A percentile compares a stretch with the other conserved stretches of the same genome.
Evolutionary conservation across 305 asterid species (phyloP).

Genomic region (Galium porrigens): DNA sequence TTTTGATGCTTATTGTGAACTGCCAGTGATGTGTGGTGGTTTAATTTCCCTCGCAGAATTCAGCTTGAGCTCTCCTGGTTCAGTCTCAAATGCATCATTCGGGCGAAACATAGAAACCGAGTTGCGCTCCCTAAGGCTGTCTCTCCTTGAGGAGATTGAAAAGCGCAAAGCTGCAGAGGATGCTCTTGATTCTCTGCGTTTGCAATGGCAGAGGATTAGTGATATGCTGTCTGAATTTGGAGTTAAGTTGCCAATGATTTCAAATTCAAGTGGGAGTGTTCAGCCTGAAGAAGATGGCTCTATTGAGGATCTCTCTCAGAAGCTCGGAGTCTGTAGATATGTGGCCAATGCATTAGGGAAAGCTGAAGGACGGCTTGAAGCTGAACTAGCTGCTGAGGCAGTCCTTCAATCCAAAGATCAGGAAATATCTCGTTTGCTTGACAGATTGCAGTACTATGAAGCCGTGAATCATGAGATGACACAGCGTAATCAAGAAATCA

Average conservation of each 20-base stretch:
- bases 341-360: slow-evolving; percentile 61
- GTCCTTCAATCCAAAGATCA: slow-evolving; percentile 53
- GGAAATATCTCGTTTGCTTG: slow-evolving; percentile 58
- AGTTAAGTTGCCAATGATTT: slow-evolving; percentile 45
- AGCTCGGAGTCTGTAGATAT: slow-evolving; percentile 38
- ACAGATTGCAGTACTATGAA: slow-evolving; percentile 64
- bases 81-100: slow-evolving; percentile 23
- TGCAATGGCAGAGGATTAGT: slow-evolving; percentile 53
- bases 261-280: slow-evolving; percentile 24
- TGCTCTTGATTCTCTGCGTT: slow-evolving; percentile 30
- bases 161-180: slow-evolving; percentile 54
- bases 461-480: slow-evolving; percentile 79
- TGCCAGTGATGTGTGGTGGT: not conserved
- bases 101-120: slow-evolving; percentile 31
- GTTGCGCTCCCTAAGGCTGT: slow-evolving; percentile 28
- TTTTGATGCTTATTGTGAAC: slow-evolving; percentile 4
- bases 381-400: slow-evolving; percentile 45
- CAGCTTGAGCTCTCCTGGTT: slow-evolving; percentile 34
- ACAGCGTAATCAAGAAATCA: slow-evolving; percentile 62
- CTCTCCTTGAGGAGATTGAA: slow-evolving; percentile 49
- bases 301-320: slow-evolving; percentile 39
- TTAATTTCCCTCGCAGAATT: slow-evolving; percentile 31
- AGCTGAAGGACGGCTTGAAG: slow-evolving; percentile 56
- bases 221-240: slow-evolving; percentile 49
- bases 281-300: slow-evolving; percentile 22